Conservation (phyloP, 2,329 filamentous ascomycete genomes). For the Botryotinia calthae region DNA sequence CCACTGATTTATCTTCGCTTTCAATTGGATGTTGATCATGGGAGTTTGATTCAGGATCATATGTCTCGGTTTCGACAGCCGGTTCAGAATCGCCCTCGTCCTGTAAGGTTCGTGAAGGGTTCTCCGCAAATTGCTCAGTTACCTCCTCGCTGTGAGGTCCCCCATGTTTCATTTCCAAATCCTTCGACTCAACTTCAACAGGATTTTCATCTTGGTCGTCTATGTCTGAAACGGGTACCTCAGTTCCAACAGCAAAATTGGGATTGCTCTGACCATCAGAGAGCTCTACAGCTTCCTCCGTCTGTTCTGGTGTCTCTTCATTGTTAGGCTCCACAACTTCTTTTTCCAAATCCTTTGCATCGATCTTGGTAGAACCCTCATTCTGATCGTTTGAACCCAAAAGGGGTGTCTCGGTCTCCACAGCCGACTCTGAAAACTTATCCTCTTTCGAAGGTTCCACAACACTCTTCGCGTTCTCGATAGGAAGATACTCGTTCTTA, state of each 20-base stretch:
- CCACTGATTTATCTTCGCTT: background rate
- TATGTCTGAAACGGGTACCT: background rate
- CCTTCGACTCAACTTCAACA: background rate
- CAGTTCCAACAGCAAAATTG: background rate
- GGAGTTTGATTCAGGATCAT: background rate
- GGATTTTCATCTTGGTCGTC: background rate
- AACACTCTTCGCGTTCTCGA: background rate
- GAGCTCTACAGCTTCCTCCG: background rate
- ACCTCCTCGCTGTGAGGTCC: background rate
- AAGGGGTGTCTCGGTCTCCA: background rate
- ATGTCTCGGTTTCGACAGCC: background rate
- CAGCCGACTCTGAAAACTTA: background rate
- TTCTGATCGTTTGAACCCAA: background rate
- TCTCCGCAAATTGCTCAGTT: background rate
- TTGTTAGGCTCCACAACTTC: background rate
- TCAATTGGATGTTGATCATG: background rate
- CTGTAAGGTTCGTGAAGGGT: background rate
- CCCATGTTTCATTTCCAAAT: rapidly evolving
- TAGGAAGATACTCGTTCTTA: background rate
- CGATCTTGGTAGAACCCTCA: background rate
- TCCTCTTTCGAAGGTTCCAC: background rate
- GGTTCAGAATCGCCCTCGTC: background rate
- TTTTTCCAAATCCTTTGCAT: background rate
- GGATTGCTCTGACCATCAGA: background rate
- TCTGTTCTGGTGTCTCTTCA: background rate